Evolutionary conservation across 805 yeast genomes (phyloP).

Genomic region (Sugiyamaella valdiviana): DNA sequence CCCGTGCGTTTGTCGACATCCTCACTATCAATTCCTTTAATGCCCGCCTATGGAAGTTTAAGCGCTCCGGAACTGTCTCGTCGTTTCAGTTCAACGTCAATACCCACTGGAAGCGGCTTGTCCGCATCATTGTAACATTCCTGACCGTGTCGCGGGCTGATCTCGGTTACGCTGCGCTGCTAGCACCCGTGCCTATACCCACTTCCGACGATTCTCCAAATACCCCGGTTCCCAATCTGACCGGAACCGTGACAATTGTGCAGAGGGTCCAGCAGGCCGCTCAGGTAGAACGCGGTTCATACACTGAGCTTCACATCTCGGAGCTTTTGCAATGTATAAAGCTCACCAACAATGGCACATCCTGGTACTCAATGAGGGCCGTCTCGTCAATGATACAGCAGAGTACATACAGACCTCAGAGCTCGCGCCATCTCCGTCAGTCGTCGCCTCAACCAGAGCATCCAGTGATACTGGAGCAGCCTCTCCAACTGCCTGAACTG

Average conservation of each 20-base stretch:
- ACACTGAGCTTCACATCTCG: neutral
- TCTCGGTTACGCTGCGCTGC: no score
- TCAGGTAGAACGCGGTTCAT: neutral
- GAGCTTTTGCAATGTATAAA: neutral
- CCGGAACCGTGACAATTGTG: neutral
- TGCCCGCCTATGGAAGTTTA: neutral
- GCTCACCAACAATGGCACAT: neutral
- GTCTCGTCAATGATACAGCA: neutral
- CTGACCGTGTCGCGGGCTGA: neutral
- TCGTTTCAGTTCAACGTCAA: neutral
- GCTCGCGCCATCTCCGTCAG: no score
- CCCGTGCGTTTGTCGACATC: neutral
- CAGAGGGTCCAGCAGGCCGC: neutral
- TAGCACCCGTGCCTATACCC: no score
- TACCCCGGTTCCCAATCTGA: neutral
- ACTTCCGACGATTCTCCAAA: neutral
- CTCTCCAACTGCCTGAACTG: no score
- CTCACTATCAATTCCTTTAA: neutral
- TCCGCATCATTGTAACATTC: neutral
- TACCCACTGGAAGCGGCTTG: neutral
- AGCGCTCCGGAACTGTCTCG: constrained; percentile 1
- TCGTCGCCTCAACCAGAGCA: no score
- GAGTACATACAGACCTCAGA: no score
- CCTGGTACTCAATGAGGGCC: neutral
- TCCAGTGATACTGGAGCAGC: no score